These are phyloP conservation scores for Arthrocladium fulminans DNA, from an alignment of 2,329 filamentous ascomycete genomes.

Conservation along the genomic window DNA sequence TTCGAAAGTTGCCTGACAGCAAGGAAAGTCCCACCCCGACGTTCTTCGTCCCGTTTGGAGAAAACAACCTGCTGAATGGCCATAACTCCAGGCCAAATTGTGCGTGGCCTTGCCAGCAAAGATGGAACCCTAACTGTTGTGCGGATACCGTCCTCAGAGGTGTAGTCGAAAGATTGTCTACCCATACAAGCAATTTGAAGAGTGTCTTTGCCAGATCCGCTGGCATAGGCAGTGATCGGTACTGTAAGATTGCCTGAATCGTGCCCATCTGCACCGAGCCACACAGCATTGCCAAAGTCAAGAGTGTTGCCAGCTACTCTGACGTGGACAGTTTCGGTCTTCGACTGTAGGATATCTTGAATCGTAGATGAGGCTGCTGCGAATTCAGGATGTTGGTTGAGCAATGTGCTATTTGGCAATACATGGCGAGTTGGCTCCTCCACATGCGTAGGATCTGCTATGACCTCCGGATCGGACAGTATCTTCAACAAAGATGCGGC, in stretches of 20 bases:
- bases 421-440: not conserved
- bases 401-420: not conserved
- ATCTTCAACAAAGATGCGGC: not conserved
- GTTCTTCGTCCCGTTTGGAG: not conserved
- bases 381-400: not conserved
- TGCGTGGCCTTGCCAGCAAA: not conserved
- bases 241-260: slow-evolving; percentile 6
- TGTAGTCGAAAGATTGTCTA: not conserved
- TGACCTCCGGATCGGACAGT: not conserved
- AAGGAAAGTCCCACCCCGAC: slow-evolving; percentile 1
- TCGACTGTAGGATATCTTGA: not conserved
- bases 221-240: not conserved
- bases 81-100: not conserved
- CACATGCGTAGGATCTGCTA: not conserved
- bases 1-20: slow-evolving; percentile 2
- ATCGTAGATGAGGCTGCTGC: not conserved
- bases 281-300: slow-evolving; percentile 4
- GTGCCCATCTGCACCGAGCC: slow-evolving; percentile 1
- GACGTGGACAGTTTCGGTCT: not conserved
- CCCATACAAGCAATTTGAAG: slow-evolving; percentile 1
- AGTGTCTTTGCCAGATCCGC: not conserved
- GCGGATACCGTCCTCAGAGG: not conserved
- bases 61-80: slow-evolving; percentile 4
- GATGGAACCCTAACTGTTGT: not conserved
- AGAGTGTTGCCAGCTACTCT: not conserved